Conservation (phyloP, 2,329 filamentous ascomycete genomes). For the Trichoderma harzianum region DNA sequence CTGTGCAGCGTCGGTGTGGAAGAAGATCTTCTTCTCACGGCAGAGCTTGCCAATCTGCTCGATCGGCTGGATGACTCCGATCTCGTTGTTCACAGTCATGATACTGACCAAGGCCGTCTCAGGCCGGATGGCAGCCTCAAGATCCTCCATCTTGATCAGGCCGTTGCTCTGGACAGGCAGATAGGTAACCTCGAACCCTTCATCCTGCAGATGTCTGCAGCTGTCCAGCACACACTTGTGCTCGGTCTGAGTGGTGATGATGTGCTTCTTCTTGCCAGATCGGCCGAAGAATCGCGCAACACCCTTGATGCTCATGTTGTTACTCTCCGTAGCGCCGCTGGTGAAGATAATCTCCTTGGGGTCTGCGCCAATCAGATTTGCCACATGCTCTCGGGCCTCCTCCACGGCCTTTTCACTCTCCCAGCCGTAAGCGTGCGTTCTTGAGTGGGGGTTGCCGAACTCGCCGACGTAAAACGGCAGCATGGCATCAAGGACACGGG, state of each 20-base stretch:
- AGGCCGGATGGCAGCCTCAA: constrained; percentile 84
- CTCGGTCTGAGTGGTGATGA: constrained; percentile 95
- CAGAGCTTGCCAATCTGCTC: constrained; percentile 92
- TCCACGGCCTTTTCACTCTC: constrained; percentile 95
- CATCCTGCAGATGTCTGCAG: constrained; percentile 93
- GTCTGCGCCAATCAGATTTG: constrained; percentile 85
- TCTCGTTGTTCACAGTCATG: constrained; percentile 99
- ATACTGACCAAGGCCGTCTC: constrained; percentile 92
- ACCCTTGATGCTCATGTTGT: constrained; percentile 99
- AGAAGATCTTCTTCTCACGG: constrained; percentile 89
- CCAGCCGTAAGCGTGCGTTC: constrained; percentile 98
- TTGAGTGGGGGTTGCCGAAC: constrained; percentile 95
- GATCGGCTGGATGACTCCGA: constrained; percentile 96
- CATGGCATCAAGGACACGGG: constrained; percentile 94
- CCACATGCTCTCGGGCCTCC: constrained; percentile 77
- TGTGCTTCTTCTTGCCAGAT: constrained; percentile 94
- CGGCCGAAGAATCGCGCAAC: constrained; percentile 93
- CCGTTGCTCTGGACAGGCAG: constrained; percentile 84
- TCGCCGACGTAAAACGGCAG: constrained; percentile 88
- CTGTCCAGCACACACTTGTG: constrained; percentile 99
- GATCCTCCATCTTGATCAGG: constrained; percentile 76
- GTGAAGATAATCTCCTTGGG: constrained; percentile 99
- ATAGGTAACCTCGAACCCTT: constrained; percentile 96
- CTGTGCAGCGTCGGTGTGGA: constrained; percentile 95
- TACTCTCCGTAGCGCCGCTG: constrained; percentile 95